Conservation (phyloP, 306 rosid species). For the Chamaecrista fasciculata region DNA sequence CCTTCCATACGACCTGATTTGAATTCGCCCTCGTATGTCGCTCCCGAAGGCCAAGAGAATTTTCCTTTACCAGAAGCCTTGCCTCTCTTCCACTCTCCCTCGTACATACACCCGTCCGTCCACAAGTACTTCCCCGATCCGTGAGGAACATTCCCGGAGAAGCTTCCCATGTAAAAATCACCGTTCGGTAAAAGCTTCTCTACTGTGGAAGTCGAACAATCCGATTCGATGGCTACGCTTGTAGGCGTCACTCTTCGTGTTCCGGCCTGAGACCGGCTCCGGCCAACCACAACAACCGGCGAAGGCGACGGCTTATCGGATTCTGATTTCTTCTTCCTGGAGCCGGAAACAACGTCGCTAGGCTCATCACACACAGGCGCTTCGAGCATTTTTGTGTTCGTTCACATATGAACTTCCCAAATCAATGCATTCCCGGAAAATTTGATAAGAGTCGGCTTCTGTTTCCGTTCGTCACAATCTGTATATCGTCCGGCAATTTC, state of each 20-base stretch:
- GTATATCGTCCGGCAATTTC: constrained; percentile 25
- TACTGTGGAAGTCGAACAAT: constrained; percentile 13
- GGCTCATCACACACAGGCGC: constrained; percentile 47
- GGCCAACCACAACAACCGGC: constrained; percentile 37
- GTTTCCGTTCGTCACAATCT: not conserved
- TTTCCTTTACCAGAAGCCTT: constrained; percentile 75
- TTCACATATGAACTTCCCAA: not conserved
- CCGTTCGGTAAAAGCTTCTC: constrained; percentile 82
- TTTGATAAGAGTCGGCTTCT: not conserved
- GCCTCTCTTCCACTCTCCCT: constrained; percentile 82
- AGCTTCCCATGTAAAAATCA: constrained; percentile 85
- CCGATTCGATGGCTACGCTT: constrained; percentile 16
- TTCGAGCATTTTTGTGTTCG: constrained; percentile 76
- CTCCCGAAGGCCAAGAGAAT: constrained; percentile 94
- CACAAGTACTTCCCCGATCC: constrained; percentile 93
- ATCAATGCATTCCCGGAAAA: constrained; percentile 31
- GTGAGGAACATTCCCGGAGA: constrained; percentile 71
- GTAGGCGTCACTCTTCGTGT: constrained; percentile 79
- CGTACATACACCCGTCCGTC: constrained; percentile 91
- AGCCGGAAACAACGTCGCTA: constrained; percentile 27
- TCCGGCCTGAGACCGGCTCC: constrained; percentile 65
- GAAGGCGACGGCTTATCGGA: constrained; percentile 41
- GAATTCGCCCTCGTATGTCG: constrained; percentile 88
- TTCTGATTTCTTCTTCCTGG: constrained; percentile 60
- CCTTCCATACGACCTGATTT: constrained; percentile 90